A percentile compares a stretch with the other conserved stretches of the same genome.
These are phyloP conservation scores for Monosporascus sp. DNA, from an alignment of 2,329 filamentous ascomycete genomes.

Conservation along the genomic window DNA sequence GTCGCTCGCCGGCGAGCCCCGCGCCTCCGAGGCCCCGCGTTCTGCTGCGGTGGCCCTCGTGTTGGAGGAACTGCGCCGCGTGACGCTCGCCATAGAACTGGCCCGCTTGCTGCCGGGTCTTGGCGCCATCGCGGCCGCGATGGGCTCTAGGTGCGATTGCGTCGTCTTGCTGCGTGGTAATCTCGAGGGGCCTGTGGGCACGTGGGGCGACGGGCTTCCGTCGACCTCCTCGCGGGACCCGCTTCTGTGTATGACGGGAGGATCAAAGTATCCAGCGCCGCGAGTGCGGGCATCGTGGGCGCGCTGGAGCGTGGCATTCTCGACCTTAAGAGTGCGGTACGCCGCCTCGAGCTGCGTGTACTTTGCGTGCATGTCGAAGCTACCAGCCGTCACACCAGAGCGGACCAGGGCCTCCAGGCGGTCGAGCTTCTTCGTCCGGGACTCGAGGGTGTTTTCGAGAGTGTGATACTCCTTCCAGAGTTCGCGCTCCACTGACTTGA, in stretches of 20 bases:
- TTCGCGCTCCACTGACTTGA: slow-evolving; percentile 81
- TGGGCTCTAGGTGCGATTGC: slow-evolving; percentile 25
- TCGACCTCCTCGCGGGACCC: slow-evolving; percentile 27
- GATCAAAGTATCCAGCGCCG: slow-evolving; percentile 18
- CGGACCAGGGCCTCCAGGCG: slow-evolving; percentile 75
- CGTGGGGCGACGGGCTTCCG: slow-evolving; percentile 46
- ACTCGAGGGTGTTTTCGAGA: slow-evolving; percentile 74
- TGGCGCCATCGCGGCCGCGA: slow-evolving; percentile 16
- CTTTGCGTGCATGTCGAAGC: slow-evolving; percentile 36
- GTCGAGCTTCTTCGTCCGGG: slow-evolving; percentile 79
- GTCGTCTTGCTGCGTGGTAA: slow-evolving; percentile 34
- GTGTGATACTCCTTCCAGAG: slow-evolving; percentile 87
- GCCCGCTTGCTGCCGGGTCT: background rate
- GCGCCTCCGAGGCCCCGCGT: slow-evolving; percentile 13
- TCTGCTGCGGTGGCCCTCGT: slow-evolving; percentile 6
- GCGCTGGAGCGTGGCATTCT: slow-evolving; percentile 63
- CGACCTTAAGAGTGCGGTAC: slow-evolving; percentile 58
- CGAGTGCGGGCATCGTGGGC: slow-evolving; percentile 53
- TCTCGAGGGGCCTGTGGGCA: slow-evolving; percentile 45
- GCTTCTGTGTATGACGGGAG: slow-evolving; percentile 37
- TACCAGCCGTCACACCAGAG: slow-evolving; percentile 51
- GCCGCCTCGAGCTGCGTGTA: slow-evolving; percentile 53
- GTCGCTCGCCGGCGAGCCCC: slow-evolving; percentile 17
- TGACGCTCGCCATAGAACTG: slow-evolving; percentile 12
- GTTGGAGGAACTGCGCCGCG: slow-evolving; percentile 21